These are phyloP conservation scores for Scheffersomyces titani DNA, from an alignment of 1,139 yeast species.

Conservation along the genomic window DNA sequence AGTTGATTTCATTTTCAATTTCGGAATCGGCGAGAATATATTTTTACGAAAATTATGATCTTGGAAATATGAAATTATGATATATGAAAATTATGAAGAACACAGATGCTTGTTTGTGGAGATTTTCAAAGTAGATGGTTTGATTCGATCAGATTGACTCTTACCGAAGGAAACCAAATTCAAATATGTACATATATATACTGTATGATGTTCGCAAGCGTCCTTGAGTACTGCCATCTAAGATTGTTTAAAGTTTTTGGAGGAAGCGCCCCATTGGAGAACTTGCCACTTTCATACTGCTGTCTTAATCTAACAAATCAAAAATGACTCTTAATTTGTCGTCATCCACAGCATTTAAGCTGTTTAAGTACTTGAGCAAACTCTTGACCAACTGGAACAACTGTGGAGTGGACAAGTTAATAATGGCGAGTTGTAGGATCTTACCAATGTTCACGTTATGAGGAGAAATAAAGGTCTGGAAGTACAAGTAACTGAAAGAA, in stretches of 20 bases:
- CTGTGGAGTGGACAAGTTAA: slow-evolving; percentile 68
- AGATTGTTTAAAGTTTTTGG: background rate
- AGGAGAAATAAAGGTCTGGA: slow-evolving; percentile 84
- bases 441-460: slow-evolving; percentile 72
- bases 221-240: background rate
- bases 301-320: slow-evolving; percentile 25
- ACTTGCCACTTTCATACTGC: slow-evolving; percentile 2
- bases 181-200: background rate
- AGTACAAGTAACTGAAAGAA: slow-evolving; percentile 87
- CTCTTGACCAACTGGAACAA: slow-evolving; percentile 63
- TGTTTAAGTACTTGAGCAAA: slow-evolving; percentile 62
- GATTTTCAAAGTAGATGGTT: background rate
- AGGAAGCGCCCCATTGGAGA: background rate
- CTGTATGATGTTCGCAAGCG: background rate
- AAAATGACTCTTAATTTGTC: slow-evolving; percentile 27
- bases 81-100: background rate
- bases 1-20: background rate
- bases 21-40: background rate
- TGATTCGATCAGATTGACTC: background rate
- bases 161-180: background rate
- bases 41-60: background rate
- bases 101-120: background rate
- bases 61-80: background rate
- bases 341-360: slow-evolving; percentile 49
- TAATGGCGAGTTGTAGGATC: slow-evolving; percentile 71